These are phyloP conservation scores for Ceratobasidium sp. DNA, from an alignment of 1,284 basidiomycete species.

Conservation along the genomic window DNA sequence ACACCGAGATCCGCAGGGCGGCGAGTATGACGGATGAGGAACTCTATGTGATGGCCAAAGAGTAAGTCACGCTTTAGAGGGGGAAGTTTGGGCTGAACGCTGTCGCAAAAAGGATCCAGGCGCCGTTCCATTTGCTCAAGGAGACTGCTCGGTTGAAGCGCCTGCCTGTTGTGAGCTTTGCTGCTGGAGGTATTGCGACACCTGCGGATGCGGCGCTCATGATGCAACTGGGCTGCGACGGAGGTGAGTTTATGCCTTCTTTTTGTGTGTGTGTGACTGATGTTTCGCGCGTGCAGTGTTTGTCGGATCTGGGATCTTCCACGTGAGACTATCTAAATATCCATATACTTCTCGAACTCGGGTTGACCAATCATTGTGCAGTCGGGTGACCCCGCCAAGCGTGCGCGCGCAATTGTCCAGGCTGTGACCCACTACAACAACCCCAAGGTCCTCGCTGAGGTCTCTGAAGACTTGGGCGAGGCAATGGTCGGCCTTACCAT, in stretches of 20 bases:
- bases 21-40: conserved; percentile 93
- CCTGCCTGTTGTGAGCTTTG: conserved; percentile 92
- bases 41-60: conserved; percentile 92
- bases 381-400: conserved; percentile 93
- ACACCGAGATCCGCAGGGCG: conserved; percentile 82
- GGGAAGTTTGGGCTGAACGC: background rate
- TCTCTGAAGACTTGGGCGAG: conserved; percentile 87
- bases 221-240: conserved; percentile 99
- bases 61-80: conserved; percentile 52
- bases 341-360: conserved; percentile 18
- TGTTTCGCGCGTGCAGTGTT: conserved; percentile 63
- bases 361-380: conserved; percentile 50
- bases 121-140: conserved; percentile 97
- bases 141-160: conserved; percentile 93
- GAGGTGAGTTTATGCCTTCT: conserved; percentile 65
- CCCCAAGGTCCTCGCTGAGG: conserved; percentile 80
- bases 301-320: conserved; percentile 94
- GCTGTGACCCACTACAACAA: conserved; percentile 98
- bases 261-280: conserved; percentile 42
- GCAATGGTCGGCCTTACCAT: conserved; percentile 95
- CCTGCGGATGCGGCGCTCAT: conserved; percentile 97
- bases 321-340: conserved; percentile 59
- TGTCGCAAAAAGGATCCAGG: conserved; percentile 61
- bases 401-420: conserved; percentile 96
- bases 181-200: conserved; percentile 96